Evolutionary conservation across 306 rosid genomes (phyloP), one percentile per base, ranked within the genome.

Genomic region (Casuarina equisetifolia): DNA sequence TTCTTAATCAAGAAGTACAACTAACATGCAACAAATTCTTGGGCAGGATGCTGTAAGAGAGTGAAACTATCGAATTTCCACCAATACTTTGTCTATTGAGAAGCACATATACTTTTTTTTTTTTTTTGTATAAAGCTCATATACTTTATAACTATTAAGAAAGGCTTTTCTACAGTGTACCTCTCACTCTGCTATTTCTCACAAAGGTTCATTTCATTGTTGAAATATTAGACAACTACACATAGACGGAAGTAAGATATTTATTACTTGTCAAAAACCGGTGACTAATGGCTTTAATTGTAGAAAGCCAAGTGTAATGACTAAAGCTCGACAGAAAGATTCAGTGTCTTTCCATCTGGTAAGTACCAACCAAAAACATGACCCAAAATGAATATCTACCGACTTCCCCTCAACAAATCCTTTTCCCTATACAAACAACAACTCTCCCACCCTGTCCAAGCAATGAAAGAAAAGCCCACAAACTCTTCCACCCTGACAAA

Each of bases 361-460:
- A 39, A 63, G 70, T 20, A 73, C 70, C 61, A 54, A 11, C 32
- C 4, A 72, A 69, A 73, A 72, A 74, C 58, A 20, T 52, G 51
- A 77, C 74, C 76, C 61, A 67, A 79, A 25, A 49, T 35, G 69
- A 13, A 20, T 63, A 63, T 52, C 80, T 42, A 20, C 25, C 2
- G 69, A 39, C 69, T 36, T 62, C 19, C 42, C 4, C 15, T 62
- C 17, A 16, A 43, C 78, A 72, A 75, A 78, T 38, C 54, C 64
- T 50, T 17, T 70, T 25, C 76, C 32, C 87, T 77, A 48, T 73
- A 80, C 87, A 80, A 77, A 52, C 70, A 77, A 69, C 20, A 8
- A 45, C 79, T 42, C 69, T 69, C 54, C 59, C 71, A 11, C 36
- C 57, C 20, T 40, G 54, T 36, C 73, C n/a, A 20, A 43, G 81